Evolutionary conservation across 1,284 basidiomycete species (phyloP).

Genomic region (Moesziomyces sp.): DNA sequence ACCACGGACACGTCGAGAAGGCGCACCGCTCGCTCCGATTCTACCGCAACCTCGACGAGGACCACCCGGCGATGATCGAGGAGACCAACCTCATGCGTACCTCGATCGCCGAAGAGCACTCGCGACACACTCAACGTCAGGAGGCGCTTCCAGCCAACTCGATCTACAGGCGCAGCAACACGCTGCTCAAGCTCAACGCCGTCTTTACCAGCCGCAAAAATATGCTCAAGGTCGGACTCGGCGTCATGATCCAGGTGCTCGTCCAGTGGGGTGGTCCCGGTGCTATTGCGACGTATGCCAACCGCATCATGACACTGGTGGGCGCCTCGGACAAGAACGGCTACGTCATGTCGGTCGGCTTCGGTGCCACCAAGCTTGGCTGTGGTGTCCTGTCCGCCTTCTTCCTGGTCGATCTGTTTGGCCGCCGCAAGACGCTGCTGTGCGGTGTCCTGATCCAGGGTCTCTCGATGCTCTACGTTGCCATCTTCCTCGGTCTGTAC

Average conservation of each 20-base stretch:
- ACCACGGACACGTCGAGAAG: conserved; percentile 73
- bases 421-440: conserved; percentile 29
- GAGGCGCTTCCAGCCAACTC: conserved; percentile 12
- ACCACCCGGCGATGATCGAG: conserved; percentile 17
- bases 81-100: conserved; percentile 26
- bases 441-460: conserved; percentile 23
- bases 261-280: conserved; percentile 31
- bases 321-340: conserved; percentile 24
- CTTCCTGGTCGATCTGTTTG: conserved; percentile 29
- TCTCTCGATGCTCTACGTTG: conserved; percentile 28
- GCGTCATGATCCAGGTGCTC: conserved; percentile 28
- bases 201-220: conserved; percentile 24
- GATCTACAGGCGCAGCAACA: conserved; percentile 6
- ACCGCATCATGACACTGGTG: conserved; percentile 31
- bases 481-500: conserved; percentile 34
- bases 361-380: conserved; percentile 31
- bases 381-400: conserved; percentile 25
- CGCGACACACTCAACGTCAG: conserved; percentile 1
- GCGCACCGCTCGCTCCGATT: conserved; percentile 74
- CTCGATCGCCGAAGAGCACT: conserved; percentile 22
- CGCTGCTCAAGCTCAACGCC: conserved; percentile 11
- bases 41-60: conserved; percentile 27
- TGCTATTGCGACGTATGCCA: conserved; percentile 32
- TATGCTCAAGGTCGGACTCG: conserved; percentile 23
- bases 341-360: conserved; percentile 34